Base-by-base conservation (phyloP, 495 filamentous ascomycete species). In the Neurospora sp. region DNA sequence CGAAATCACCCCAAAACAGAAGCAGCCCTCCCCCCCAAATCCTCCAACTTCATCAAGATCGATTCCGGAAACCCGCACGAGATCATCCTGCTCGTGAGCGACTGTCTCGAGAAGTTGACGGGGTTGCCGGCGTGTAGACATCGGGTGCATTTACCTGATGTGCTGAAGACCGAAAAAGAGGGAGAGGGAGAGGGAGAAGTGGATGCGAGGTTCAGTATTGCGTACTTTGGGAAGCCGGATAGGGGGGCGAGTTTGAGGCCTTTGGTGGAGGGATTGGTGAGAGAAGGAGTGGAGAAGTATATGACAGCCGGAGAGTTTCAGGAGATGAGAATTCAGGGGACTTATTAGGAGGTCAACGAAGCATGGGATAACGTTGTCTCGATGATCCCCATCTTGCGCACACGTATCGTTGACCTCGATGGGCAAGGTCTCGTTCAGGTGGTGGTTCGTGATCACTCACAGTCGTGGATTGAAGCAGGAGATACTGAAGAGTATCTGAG, bases 341-440 rank as follows among this genome's bases (percentile, higher is more conserved):
- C 41, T n/a, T 44, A 44, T 42, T 41, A 41, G 40, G 14, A 12
- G 10, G 40, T 41, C 12, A 14, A 41, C 12, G 40, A 74, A 1
- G 85, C 88, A 0, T 92, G 89, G 88, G 82, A 87, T 22, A 74
- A 76, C 18, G 82, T 85, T 1, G 83, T 86, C 5, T 74, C 82
- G 2, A 82, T 83, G 18, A 78, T 84, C 14, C 85, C 87, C 2
- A 87, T 89, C 37, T 80, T 91, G 3, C 83, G 88, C 35, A 89
- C 88, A 16, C 83, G 88, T 0, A 83, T 91, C 59, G 81, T 89
- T 1, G 83, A 89, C 5, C 80, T 89, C 3, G 73, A 76, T 3
- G 80, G 82, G 20, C 70, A 77, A 0, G 81, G 81, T 39, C 83
- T 88, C 27, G 70, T 86, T 2, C 89, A 92, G 76, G 88, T 85